A percentile compares a stretch with the other conserved stretches of the same genome.
These are phyloP conservation scores for Biancaea sappan DNA, from an alignment of 306 rosid species.

Conservation along the genomic window DNA sequence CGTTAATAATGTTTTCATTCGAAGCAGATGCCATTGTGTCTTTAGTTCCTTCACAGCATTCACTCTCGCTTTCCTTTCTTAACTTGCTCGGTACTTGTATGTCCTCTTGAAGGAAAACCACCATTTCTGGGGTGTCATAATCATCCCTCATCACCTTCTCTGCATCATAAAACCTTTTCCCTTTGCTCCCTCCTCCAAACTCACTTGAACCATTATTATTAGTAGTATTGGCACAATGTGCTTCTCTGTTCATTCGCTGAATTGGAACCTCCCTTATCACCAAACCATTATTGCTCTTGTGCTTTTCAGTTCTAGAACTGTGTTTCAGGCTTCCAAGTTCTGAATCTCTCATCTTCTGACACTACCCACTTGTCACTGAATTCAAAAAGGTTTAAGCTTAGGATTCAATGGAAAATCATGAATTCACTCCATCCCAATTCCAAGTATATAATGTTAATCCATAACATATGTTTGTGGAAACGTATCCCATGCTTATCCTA, in stretches of 20 bases:
- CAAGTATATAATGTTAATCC: neutral
- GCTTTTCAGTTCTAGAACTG: constrained; percentile 13
- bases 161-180: constrained; percentile 30
- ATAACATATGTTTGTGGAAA: neutral
- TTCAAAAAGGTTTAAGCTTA: constrained; percentile 30
- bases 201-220: constrained; percentile 8
- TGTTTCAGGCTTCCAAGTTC: constrained; percentile 19
- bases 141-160: constrained; percentile 36
- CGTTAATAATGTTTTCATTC: constrained; percentile 30
- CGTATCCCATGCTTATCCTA: no score
- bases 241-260: constrained; percentile 7
- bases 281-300: constrained; percentile 23
- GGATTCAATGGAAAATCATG: constrained; percentile 35
- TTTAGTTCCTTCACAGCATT: constrained; percentile 35
- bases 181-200: constrained; percentile 18
- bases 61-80: constrained; percentile 34
- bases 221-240: neutral
- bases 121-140: constrained; percentile 66
- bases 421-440: neutral
- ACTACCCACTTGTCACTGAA: constrained; percentile 33
- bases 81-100: constrained; percentile 25
- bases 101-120: constrained; percentile 76
- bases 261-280: constrained; percentile 42
- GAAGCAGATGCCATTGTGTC: constrained; percentile 32
- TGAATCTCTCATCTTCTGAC: constrained; percentile 21